Evolutionary conservation across 768 basidiomycete species (phyloP), one percentile per base, ranked within the genome.

Genomic region (Asterophora lycoperdoides): DNA sequence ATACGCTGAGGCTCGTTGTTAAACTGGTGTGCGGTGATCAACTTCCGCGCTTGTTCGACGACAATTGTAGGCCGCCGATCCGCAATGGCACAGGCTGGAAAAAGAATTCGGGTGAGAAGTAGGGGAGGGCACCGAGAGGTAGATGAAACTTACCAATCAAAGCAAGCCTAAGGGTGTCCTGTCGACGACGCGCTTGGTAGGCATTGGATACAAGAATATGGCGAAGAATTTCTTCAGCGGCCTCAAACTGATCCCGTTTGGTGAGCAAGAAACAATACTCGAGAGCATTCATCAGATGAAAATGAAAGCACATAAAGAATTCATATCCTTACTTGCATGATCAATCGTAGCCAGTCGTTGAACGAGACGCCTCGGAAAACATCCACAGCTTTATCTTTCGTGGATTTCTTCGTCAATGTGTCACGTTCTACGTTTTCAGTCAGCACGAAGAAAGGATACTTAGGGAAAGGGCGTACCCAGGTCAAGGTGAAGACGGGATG

Each of bases 1-100:
- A 97, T 76, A 5, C 91, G 83, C 10, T 88, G 68, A 0, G 92
- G 86, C 35, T 94, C 91, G 45, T 92, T 88, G 60, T 93, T 86
- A 71, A 89, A 93, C 60, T 95, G 92, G 59, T 92, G 74, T 0
- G 69, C 67, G 28, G 78, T 82, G 48, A 89, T 81, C 28, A 97
- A 68, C 53, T 86, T 86, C 19, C 92, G 81, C 28, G 78, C 78
- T 59, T 90, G 86, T 51, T 90, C 86, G 13, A 90, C 79, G 13
- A 88, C 79, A 8, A 75, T 68, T 17, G 70, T 58, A 58, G 78
- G 78, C 9, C 80, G 76, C 42, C 79, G 70, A 4, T 73, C 78
- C 1, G 74, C 64, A 32, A 89, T 78, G 6, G 84, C 84, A 60
- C 88, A 90, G 1, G 92, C 93, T 95, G 59, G 4, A 34, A 36